Conservation (phyloP, 2,329 filamentous ascomycete species). For the Claviceps pazoutovae region DNA sequence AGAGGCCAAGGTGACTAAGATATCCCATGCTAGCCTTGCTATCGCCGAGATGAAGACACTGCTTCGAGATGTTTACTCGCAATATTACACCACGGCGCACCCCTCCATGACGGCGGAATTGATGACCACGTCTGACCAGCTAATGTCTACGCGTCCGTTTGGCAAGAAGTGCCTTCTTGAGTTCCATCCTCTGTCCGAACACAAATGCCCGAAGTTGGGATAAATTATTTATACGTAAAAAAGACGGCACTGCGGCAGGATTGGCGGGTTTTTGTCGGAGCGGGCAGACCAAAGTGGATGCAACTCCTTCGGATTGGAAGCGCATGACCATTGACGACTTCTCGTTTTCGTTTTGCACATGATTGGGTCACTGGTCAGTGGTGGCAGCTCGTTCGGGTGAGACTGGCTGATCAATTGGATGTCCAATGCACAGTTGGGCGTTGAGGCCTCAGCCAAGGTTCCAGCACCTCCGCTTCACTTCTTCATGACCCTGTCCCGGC, state of each 20-base stretch:
- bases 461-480: neutral
- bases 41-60: slow-evolving; percentile 55
- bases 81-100: slow-evolving; percentile 42
- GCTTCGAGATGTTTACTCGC: slow-evolving; percentile 46
- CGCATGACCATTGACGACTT: neutral
- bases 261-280: neutral
- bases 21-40: slow-evolving; percentile 29
- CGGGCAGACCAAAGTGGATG: too few species aligned
- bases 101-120: slow-evolving; percentile 35
- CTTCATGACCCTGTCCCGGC: neutral
- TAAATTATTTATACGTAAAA: neutral
- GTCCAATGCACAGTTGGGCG: neutral
- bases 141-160: slow-evolving; percentile 50
- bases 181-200: slow-evolving; percentile 24
- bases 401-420: neutral
- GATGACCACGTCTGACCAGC: slow-evolving; percentile 53
- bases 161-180: slow-evolving; percentile 44
- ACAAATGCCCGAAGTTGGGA: neutral
- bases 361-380: neutral
- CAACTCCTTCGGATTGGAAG: neutral
- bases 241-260: neutral
- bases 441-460: neutral
- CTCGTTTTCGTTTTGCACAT: neutral
- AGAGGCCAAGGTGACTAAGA: neutral
- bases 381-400: neutral